These are phyloP conservation scores for Ogataea wickerhamii DNA, from an alignment of 805 yeast genomes.

Conservation along the genomic window DNA sequence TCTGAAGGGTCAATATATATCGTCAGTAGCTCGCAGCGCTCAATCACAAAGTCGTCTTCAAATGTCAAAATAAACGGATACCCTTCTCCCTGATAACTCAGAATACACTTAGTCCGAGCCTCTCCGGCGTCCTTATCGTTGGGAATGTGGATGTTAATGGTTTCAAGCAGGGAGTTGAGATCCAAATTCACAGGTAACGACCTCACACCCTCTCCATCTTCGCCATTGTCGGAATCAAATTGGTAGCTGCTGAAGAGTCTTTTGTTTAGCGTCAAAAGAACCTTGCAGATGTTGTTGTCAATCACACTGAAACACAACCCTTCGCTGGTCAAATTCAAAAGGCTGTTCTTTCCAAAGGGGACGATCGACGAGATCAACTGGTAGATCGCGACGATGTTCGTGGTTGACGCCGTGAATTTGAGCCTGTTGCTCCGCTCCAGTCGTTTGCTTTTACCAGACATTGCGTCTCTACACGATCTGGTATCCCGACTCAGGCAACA, in stretches of 20 bases:
- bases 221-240: slow-evolving; percentile 18
- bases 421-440: slow-evolving; percentile 10
- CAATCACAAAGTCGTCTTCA: slow-evolving; percentile 50
- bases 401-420: slow-evolving; percentile 28
- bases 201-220: slow-evolving; percentile 8
- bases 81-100: slow-evolving; percentile 48
- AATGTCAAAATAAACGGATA: slow-evolving; percentile 53
- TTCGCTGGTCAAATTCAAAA: slow-evolving; percentile 39
- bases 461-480: too few species aligned
- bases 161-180: slow-evolving; percentile 45
- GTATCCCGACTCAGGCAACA: too few species aligned
- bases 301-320: slow-evolving; percentile 52
- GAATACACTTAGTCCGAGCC: slow-evolving; percentile 41
- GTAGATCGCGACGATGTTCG: slow-evolving; percentile 24
- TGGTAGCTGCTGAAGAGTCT: slow-evolving; percentile 34
- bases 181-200: slow-evolving; percentile 39
- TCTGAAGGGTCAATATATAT: slow-evolving; percentile 26
- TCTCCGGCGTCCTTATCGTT: slow-evolving; percentile 23
- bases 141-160: slow-evolving; percentile 41
- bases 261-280: slow-evolving; percentile 36
- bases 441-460: too few species aligned
- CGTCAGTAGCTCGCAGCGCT: slow-evolving; percentile 55
- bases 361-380: slow-evolving; percentile 26
- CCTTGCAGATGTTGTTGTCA: slow-evolving; percentile 40
- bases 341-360: slow-evolving; percentile 30